Evolutionary conservation across 352 stramenopile species (phyloP).

Genomic region (Phytopythium aichiense): DNA sequence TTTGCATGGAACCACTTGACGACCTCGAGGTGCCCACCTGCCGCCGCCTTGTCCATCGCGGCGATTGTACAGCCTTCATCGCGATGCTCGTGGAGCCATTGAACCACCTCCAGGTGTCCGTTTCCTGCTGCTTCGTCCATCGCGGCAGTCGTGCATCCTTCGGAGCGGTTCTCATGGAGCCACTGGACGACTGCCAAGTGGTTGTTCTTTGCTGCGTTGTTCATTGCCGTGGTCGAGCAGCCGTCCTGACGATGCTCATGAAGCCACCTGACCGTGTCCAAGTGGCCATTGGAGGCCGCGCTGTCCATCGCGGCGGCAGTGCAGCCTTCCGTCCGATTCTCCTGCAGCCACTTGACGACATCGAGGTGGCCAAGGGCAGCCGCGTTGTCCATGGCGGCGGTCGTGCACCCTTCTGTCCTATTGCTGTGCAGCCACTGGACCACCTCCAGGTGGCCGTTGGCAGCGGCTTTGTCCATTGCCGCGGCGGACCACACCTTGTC

Average conservation of each 20-base stretch:
- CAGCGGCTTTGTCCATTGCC: constrained; percentile 2
- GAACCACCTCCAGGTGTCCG: constrained; percentile 3
- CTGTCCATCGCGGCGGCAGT: background rate
- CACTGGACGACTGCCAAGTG: background rate
- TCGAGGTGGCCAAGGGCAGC: background rate
- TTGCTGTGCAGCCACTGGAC: constrained; percentile 5
- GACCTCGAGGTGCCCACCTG: constrained; percentile 17
- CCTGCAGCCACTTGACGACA: constrained; percentile 5
- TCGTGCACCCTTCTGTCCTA: background rate
- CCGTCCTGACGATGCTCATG: background rate
- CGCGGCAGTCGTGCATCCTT: background rate
- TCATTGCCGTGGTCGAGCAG: background rate
- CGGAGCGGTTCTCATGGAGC: background rate
- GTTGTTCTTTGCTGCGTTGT: background rate
- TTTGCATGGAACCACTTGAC: constrained; percentile 30
- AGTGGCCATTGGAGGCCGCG: constrained; percentile 3
- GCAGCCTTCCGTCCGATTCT: background rate
- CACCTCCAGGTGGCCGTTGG: constrained; percentile 2
- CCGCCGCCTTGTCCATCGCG: background rate
- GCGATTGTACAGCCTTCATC: background rate
- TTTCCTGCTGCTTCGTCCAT: constrained; percentile 2
- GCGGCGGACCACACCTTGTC: background rate
- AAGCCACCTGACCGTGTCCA: constrained; percentile 2
- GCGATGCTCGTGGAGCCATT: constrained; percentile 3
- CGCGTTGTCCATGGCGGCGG: background rate